Base-by-base conservation (phyloP, 2,329 filamentous ascomycete species). In the Ophiostoma tasmaniense region DNA sequence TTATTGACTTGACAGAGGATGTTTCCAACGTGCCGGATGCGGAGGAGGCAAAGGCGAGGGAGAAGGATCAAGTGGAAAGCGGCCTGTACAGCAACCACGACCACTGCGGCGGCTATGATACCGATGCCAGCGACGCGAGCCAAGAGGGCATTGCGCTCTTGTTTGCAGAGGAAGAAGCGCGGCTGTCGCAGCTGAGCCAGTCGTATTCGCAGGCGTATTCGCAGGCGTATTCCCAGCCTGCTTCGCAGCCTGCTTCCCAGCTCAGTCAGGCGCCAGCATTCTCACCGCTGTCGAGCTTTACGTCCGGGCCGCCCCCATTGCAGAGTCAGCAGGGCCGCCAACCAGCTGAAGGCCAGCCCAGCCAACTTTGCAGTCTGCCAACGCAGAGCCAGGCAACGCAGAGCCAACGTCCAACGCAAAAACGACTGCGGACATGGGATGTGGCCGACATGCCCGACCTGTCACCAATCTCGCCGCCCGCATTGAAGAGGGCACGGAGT, bases 381-480 rank as follows among this genome's bases (percentile, higher is more conserved):
- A n/a, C n/a, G n/a, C 50, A 28, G 13, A 25, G 50, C 50, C n/a
- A 55, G 14, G 2, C 22, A 20, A 61, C 25, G 8, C 5, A 4
- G 5, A 17, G 55, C 55, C 59, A 62, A 13, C 59, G 30, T 3
- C 25, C 59, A 64, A 37, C 61, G 39, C 33, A n/a, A 22, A 59
- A 61, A 33, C 22, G 52, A 2, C 33, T 39, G 17, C 8, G 35
- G 20, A 35, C 25, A 13, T 59, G 50, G 64, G 68, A 67, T 10
- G 66, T 35, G 37, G 42, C 28, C 4, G 20, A 17, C 25, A 22
- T 20, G 20, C 61, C 70, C n/a, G 37, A 42, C 17, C 64, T 71
- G 6, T 71, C 70, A 33, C 71, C 70, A 8, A 66, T 72, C 2
- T 72, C 70, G 39, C 71, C 71, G 17, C 71, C 71, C 11, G 52